Percentiles rank a stretch among this genome's conserved stretches.
phyloP scores from a whole-genome alignment of 257 asterid species.

The Solanum gandarillasii region DNA sequence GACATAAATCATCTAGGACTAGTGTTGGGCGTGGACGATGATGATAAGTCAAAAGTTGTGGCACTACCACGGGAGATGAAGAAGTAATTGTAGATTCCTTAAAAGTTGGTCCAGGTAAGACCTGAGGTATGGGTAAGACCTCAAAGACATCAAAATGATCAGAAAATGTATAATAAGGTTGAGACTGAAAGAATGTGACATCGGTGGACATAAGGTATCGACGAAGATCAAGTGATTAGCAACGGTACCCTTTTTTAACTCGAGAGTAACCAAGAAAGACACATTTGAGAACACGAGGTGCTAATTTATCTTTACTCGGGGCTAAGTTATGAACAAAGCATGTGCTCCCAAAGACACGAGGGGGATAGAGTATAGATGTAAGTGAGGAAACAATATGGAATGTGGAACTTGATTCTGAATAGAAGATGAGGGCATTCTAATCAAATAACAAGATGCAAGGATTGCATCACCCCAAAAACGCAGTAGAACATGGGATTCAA shows the following conservation, averaged over 20 bases:
- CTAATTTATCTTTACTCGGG: background rate
- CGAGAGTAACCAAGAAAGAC: background rate
- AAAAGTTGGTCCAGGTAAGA: background rate
- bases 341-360: background rate
- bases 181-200: background rate
- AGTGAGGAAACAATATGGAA: no score
- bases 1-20: no score
- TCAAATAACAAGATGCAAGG: background rate
- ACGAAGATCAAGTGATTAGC: background rate
- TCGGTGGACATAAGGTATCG: background rate
- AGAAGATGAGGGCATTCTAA: no score
- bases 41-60: background rate
- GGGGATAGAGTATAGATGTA: background rate
- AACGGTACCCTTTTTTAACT: background rate
- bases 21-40: background rate
- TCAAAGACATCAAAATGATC: background rate
- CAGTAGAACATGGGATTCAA: no score
- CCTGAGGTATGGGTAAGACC: background rate
- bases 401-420: background rate
- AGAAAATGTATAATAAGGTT: background rate
- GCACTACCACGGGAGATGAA: background rate
- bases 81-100: background rate
- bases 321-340: background rate
- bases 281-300: background rate
- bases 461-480: background rate